Evolutionary conservation across 352 stramenopile genomes (phyloP), one percentile per base, ranked within the genome.

Genomic region (Phytophthora citricola): DNA sequence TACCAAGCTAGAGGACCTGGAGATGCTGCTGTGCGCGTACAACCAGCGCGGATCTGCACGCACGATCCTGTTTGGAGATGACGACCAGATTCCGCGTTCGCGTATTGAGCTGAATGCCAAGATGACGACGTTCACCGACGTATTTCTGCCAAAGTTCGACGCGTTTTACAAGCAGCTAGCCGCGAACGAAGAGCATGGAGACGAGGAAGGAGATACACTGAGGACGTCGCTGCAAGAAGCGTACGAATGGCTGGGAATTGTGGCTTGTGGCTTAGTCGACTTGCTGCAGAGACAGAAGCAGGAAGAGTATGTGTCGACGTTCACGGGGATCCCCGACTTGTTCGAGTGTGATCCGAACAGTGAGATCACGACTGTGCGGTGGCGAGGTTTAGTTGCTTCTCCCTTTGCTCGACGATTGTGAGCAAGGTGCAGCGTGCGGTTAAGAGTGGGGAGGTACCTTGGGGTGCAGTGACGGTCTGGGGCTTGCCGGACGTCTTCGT

Each of bases 221-320:
- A 62, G 73, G 15, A 63, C 60, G 43, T 78, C 77, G 29, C 51
- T 92, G 14, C 63, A 82, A 17, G 75, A 83, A 27, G 73, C 79
- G 1, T 87, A 93, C 69, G 85, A 95, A 34, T 95, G 87, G 87
- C 61, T 95, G 17, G 87, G 85, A 7, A 64, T 91, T 15, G 83
- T 94, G 12, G 75, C 85, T 10, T 92, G 81, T 43, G 67, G 85
- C 0, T 58, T 95, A 12, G 78, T 74, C 0, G 62, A 81, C n/a
- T 49, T 93, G 34, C 58, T 95, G 9, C 59, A 82, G 60, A 78
- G 76, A 32, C 24, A 81, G 51, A 69, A 79, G 5, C 68, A 75
- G 0, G 84, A 95, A 51, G 81, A 90, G 55, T 95, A 95, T 62
- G 83, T 93, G 32, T 93, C 83, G n/a, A 87, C 64, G 4, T 95